Evolutionary conservation across 148 eudicot genomes (phyloP), one percentile per base, ranked within the genome.

Genomic region (Cornus controversa): DNA sequence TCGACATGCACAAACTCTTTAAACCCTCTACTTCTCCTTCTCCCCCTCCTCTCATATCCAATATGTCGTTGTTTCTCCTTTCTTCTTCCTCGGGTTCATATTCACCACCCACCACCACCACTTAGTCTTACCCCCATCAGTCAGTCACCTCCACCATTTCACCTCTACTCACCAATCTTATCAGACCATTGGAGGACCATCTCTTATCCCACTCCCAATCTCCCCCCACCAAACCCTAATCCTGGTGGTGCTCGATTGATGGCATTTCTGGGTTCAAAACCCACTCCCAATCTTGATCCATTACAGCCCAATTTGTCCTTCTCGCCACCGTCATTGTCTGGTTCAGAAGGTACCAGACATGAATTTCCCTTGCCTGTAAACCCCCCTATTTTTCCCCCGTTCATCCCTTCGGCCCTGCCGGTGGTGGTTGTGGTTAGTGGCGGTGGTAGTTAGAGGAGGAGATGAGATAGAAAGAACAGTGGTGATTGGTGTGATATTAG

Each of bases 1-100:
- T 88, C 26, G 94, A 90, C 64, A 85, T 90, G 85, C 89, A 85
- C 54, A 82, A 81, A 10, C 77, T 87, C 72, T 91, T 89, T 83
- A 89, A 83, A 72, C 90, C 88, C 23, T 20, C 83, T 37, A 79
- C 25, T 74, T 60, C 81, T 5, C 64, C 67, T 26, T 15, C 29
- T 10, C 67, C 16, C 14, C 67, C 31, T 65, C 9, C 67, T 0
- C 14, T 31, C 67, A 10, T 13, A 14, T 8, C 28, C 67, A 65
- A 65, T 65, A 4, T 27, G 24, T 23, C 66, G 24, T 27, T 27
- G 66, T 68, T 66, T 3, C 86, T 74, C 25, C 82, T 82, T 63
- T 69, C 89, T 4, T 81, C 87, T 25, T 85, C 90, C 9, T 66
- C 89, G 3, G 80, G 86, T 29, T 87, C 90, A 5, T 85, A 80